phyloP scores from a whole-genome alignment of 208 protist species.

The Herpetomonas tarakana region DNA sequence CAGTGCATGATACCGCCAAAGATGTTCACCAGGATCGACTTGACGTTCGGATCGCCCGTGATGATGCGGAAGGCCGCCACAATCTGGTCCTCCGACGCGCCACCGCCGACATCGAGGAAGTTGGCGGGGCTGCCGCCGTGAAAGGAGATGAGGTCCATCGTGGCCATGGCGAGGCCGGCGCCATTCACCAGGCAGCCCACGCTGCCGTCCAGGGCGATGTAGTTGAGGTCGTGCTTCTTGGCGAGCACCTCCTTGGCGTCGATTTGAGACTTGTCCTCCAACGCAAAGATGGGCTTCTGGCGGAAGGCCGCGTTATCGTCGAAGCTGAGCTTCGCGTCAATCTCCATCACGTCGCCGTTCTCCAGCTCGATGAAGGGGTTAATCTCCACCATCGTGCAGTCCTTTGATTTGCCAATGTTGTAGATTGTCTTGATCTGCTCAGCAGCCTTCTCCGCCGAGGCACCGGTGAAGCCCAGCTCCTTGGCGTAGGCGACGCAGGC shows the following conservation, averaged over 20 bases:
- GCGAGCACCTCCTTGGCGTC: slow-evolving; percentile 96
- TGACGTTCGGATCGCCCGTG: slow-evolving; percentile 90
- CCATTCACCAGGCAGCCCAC: slow-evolving; percentile 98
- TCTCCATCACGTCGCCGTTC: slow-evolving; percentile 94
- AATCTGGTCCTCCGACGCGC: slow-evolving; percentile 92
- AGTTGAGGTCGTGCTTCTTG: slow-evolving; percentile 97
- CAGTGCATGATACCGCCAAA: slow-evolving; percentile 99
- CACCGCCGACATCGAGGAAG: slow-evolving; percentile 99
- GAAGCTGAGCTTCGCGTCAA: slow-evolving; percentile 99
- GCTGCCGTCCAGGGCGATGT: slow-evolving; percentile 99
- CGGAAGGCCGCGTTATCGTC: slow-evolving; percentile 99
- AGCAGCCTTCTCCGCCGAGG: slow-evolving; percentile 74
- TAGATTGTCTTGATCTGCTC: slow-evolving; percentile 96
- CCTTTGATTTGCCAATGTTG: slow-evolving; percentile 96
- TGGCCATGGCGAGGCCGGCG: slow-evolving; percentile 99
- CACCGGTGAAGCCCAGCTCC: slow-evolving; percentile 89
- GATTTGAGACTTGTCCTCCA: slow-evolving; percentile 94
- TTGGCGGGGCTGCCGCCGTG: slow-evolving; percentile 98
- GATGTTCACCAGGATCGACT: slow-evolving; percentile 99
- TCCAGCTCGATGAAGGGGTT: slow-evolving; percentile 98
- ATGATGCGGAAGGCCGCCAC: slow-evolving; percentile 98
- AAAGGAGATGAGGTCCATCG: slow-evolving; percentile 99
- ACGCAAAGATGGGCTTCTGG: slow-evolving; percentile 95
- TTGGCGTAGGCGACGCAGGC: slow-evolving; percentile 78
- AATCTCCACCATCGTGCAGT: slow-evolving; percentile 98